phyloP scores from a whole-genome alignment of 106 monocot genomes.

The Amphibolis antarctica region DNA sequence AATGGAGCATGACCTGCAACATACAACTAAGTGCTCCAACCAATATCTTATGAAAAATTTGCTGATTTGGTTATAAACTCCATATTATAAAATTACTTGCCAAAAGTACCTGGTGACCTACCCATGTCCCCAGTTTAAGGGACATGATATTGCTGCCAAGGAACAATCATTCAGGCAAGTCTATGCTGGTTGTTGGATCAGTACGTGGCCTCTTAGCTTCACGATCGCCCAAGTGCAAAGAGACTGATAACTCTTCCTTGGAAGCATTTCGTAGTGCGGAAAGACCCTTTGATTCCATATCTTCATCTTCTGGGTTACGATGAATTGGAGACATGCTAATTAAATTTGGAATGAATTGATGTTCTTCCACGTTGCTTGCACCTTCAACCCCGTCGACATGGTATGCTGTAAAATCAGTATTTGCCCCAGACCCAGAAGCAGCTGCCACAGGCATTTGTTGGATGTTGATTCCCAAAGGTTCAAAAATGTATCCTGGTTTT shows the following conservation, averaged over 20 bases:
- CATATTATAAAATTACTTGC: background rate
- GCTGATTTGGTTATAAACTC: background rate
- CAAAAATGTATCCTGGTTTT: slow-evolving; percentile 50
- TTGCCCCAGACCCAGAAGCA: slow-evolving; percentile 23
- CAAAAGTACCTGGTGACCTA: background rate
- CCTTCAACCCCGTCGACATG: slow-evolving; percentile 28
- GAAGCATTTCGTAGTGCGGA: slow-evolving; percentile 38
- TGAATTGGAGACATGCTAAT: slow-evolving; percentile 37
- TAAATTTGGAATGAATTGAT: slow-evolving; percentile 73
- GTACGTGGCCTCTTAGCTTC: slow-evolving; percentile 44
- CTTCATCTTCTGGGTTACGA: slow-evolving; percentile 25
- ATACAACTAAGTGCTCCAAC: background rate
- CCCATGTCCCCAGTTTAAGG: background rate
- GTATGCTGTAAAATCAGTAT: slow-evolving; percentile 15
- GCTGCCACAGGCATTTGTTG: slow-evolving; percentile 36
- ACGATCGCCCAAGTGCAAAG: slow-evolving; percentile 64
- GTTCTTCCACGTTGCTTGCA: slow-evolving; percentile 52
- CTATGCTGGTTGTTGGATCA: slow-evolving; percentile 15
- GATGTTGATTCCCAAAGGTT: slow-evolving; percentile 60
- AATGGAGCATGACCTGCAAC: background rate
- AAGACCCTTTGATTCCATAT: slow-evolving; percentile 25
- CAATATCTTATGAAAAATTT: background rate
- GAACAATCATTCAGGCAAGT: slow-evolving; percentile 4
- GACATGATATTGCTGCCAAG: background rate
- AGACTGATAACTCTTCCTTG: slow-evolving; percentile 56